A percentile compares a stretch with the other conserved stretches of the same genome.
These are phyloP conservation scores for Dictyostelium purpureum DNA, from an alignment of 78 protist genomes.

Conservation along the genomic window DNA sequence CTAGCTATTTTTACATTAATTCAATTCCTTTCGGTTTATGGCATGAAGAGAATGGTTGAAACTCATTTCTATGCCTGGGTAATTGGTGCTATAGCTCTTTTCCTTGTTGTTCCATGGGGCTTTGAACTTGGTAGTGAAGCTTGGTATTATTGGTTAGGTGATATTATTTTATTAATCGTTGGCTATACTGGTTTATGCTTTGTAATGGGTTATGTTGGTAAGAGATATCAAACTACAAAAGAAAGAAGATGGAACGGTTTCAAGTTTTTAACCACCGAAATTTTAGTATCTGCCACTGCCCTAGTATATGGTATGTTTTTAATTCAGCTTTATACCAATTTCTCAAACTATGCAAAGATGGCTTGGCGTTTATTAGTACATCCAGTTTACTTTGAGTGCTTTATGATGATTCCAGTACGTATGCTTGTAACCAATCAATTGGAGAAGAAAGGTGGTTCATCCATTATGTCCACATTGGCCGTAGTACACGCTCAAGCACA, in stretches of 20 bases:
- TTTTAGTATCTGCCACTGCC: conserved; percentile 49
- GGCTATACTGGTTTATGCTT: conserved; percentile 53
- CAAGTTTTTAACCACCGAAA: conserved; percentile 37
- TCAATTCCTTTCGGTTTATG: conserved; percentile 59
- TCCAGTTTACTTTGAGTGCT: conserved; percentile 58
- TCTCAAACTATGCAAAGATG: conserved; percentile 11
- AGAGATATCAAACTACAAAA: conserved; percentile 41
- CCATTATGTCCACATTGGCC: conserved; percentile 50
- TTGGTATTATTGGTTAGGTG: conserved; percentile 70
- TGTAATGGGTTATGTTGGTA: conserved; percentile 72
- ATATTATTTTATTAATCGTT: conserved; percentile 21
- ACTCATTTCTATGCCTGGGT: conserved; percentile 52
- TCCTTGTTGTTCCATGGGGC: conserved; percentile 51
- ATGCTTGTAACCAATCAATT: conserved; percentile 63
- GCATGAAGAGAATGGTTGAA: conserved; percentile 52
- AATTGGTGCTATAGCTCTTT: conserved; percentile 40
- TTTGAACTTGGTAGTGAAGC: conserved; percentile 28
- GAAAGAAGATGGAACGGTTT: conserved; percentile 39
- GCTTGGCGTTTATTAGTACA: conserved; percentile 76
- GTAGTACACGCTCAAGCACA: conserved; percentile 65
- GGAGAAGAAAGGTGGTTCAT: conserved; percentile 50
- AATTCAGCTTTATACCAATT: conserved; percentile 55
- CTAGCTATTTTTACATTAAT: conserved; percentile 51
- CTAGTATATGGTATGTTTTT: conserved; percentile 67
- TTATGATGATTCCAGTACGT: conserved; percentile 77